These are phyloP conservation scores for Thelonectria olida DNA, from an alignment of 2,329 filamentous ascomycete genomes.

Conservation along the genomic window DNA sequence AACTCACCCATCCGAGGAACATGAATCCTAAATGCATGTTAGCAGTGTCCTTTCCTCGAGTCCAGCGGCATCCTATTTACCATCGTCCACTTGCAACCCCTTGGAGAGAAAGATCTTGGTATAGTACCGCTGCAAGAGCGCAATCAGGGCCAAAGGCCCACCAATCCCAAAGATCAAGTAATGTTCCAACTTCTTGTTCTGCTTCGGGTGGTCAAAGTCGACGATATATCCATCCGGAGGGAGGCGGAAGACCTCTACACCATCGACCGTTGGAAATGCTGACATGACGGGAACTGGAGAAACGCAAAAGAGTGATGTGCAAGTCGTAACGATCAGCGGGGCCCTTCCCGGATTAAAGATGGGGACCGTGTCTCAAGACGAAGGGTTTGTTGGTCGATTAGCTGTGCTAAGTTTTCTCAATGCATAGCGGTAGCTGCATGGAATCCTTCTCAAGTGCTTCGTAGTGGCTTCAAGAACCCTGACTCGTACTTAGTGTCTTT, in stretches of 20 bases:
- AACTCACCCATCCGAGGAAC: conserved; percentile 37
- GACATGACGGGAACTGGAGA: conserved; percentile 7
- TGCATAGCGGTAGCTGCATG: neutral
- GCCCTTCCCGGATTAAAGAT: neutral
- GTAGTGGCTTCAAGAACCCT: neutral
- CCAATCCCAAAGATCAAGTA: conserved; percentile 39
- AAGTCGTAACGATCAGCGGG: neutral
- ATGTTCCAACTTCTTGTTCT: conserved; percentile 17
- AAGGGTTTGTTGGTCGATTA: neutral
- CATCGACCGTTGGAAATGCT: conserved; percentile 35
- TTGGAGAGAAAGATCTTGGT: conserved; percentile 42
- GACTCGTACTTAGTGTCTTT: too few relatives aligned
- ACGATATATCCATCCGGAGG: conserved; percentile 40
- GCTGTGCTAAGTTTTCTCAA: neutral
- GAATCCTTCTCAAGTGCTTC: neutral
- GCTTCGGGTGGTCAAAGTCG: conserved; percentile 22
- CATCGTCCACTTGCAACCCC: conserved; percentile 38
- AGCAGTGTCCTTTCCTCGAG: neutral
- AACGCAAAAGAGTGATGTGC: neutral
- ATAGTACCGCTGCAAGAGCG: conserved; percentile 42
- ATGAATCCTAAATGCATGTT: conserved; percentile 31
- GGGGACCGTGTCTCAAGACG: neutral
- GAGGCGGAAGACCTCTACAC: conserved; percentile 34
- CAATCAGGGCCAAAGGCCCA: conserved; percentile 36
- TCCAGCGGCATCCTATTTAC: conserved; percentile 14